Percentiles rank a stretch among this genome's conserved stretches.
Evolutionary conservation across 768 basidiomycete species (phyloP).

Genomic region (Lenzites betulinus): DNA sequence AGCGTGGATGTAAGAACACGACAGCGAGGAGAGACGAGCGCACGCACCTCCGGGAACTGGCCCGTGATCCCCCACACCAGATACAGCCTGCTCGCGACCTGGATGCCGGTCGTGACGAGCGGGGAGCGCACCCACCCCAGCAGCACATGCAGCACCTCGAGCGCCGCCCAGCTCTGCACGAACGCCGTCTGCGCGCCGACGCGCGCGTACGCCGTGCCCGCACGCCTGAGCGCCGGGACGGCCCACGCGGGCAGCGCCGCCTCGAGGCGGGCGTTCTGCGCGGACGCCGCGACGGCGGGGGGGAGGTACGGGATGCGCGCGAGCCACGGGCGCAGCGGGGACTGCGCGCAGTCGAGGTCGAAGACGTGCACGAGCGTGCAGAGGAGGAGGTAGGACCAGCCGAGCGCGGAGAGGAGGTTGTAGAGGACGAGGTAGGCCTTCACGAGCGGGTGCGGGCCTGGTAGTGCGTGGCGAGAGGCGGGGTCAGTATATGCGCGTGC

Average conservation of each 20-base stretch:
- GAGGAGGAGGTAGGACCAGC: slow-evolving; percentile 75
- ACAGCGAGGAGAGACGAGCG: neutral
- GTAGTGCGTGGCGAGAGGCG: neutral
- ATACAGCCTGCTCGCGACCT: slow-evolving; percentile 80
- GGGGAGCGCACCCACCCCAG: slow-evolving; percentile 81
- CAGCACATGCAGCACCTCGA: slow-evolving; percentile 84
- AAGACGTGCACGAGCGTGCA: slow-evolving; percentile 51
- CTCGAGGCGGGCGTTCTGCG: slow-evolving; percentile 12
- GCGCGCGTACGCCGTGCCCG: slow-evolving; percentile 59
- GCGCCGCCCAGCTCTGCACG: slow-evolving; percentile 80
- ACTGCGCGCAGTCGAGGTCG: slow-evolving; percentile 10
- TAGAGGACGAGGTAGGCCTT: slow-evolving; percentile 72
- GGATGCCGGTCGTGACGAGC: slow-evolving; percentile 69
- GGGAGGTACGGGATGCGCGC: slow-evolving; percentile 16
- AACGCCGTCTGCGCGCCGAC: slow-evolving; percentile 63
- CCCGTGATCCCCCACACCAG: slow-evolving; percentile 85
- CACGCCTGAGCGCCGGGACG: slow-evolving; percentile 49
- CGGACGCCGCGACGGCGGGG: slow-evolving; percentile 4
- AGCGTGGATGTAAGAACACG: neutral
- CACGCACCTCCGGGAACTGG: slow-evolving; percentile 55
- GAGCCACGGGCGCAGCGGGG: slow-evolving; percentile 11
- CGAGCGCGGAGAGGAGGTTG: slow-evolving; percentile 72
- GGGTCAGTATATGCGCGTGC: neutral
- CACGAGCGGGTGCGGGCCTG: slow-evolving; percentile 27
- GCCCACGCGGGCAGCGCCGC: slow-evolving; percentile 37